phyloP scores from a whole-genome alignment of 805 yeast species.

The Ogataea populi-albae region DNA sequence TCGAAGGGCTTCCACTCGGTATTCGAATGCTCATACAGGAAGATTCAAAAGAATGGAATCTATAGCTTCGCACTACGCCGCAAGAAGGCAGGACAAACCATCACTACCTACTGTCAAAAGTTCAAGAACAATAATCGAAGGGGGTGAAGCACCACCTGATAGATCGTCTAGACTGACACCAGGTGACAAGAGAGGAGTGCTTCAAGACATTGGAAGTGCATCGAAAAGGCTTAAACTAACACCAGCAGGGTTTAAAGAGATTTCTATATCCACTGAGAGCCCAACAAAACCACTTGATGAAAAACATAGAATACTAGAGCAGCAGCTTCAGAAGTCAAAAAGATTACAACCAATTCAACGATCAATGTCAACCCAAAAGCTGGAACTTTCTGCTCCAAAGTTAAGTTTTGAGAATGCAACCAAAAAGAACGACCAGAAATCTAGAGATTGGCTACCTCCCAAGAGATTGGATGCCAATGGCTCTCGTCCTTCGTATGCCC shows the following conservation, averaged over 20 bases:
- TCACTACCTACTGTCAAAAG: neutral
- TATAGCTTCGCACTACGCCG: slow-evolving; percentile 47
- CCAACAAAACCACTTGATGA: slow-evolving; percentile 29
- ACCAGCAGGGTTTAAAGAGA: slow-evolving; percentile 28
- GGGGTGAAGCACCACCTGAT: slow-evolving; percentile 4
- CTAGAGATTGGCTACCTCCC: too few species aligned
- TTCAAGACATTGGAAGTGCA: slow-evolving; percentile 28
- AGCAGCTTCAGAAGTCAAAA: slow-evolving; percentile 17
- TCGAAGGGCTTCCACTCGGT: slow-evolving; percentile 35
- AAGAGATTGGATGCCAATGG: neutral
- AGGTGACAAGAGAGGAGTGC: slow-evolving; percentile 26
- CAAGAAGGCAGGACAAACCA: slow-evolving; percentile 25
- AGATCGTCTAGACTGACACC: slow-evolving; percentile 13
- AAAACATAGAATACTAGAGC: slow-evolving; percentile 22
- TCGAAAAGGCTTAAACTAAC: slow-evolving; percentile 27
- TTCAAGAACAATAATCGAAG: slow-evolving; percentile 7
- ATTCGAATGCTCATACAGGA: slow-evolving; percentile 44
- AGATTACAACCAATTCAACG: slow-evolving; percentile 4
- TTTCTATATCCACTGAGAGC: slow-evolving; percentile 23
- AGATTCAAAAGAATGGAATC: slow-evolving; percentile 51
- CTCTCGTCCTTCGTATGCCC: slow-evolving; percentile 19
- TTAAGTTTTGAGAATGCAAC: slow-evolving; percentile 1
- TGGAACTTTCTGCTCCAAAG: slow-evolving; percentile 7
- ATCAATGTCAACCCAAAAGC: slow-evolving; percentile 6
- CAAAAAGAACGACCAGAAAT: neutral